Base-by-base conservation (phyloP, 768 basidiomycete species). In the Lactifluus volemus region DNA sequence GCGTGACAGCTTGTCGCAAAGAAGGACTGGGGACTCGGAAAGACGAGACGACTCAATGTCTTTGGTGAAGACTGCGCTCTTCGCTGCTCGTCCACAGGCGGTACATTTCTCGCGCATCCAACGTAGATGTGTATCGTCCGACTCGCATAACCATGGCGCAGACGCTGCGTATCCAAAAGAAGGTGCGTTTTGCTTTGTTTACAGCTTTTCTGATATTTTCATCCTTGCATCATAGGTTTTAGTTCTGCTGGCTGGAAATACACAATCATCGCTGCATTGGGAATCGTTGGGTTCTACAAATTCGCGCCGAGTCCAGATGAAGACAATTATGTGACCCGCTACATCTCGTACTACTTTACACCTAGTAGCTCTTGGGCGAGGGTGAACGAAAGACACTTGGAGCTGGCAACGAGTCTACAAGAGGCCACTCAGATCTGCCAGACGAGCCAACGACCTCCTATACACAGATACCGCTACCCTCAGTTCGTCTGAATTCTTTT, bases 401-500 rank as follows among this genome's bases (percentile, higher is more conserved):
- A 75, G 5, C 70, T 76, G 71, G 72, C 74, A 60, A 70, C 77
- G 61, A 70, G 80, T 63, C 67, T 71, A 58, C 75, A 81, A 63
- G 73, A 79, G 57, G 74, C 77, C 10, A 73, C 69, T 49, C 65
- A 78, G 55, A 66, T 83, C 10, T 68, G 83, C 41, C 66, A 77
- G 67, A 65, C 76, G 73, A 67, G 76, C 70, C 72, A 77, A 71
- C 68, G 78, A 74, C 67, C 77, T 53, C 63, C 62, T 15, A 77
- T 86, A 42, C 82, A 84, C 70, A 79, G 86, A 44, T 84, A 81
- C 69, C 78, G 85, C 65, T 87, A 84, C 70, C 85, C 88, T 55
- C 85, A 88, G 89, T 92, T n/a, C 49, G 60, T 63, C 29, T 12
- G 14, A n/a, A 49, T 39, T 30, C 19, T n/a, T 19, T 34, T 30